Base-by-base conservation (phyloP, 768 basidiomycete genomes). In the Podaxis sp. region DNA sequence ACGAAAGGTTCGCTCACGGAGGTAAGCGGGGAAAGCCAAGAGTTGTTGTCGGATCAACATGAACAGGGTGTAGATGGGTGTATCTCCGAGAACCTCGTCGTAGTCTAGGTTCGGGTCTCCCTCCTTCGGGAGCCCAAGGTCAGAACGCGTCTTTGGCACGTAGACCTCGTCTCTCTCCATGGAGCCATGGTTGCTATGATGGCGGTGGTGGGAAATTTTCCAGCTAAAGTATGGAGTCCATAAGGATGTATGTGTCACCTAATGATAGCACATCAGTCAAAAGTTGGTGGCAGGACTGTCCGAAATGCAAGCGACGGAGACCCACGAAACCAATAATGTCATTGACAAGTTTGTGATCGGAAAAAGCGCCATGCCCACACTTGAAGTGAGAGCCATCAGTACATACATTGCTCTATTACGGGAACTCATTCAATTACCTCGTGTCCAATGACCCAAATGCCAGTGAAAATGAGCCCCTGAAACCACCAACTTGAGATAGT, bases 351-450 rank as follows among this genome's bases (percentile, higher is more conserved):
- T 73, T 76, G 68, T 79, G 66, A 61, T 79, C 73, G 10, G 82
- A 84, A 68, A 84, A 84, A 4, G 82, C 82, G 13, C 80, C 79
- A 66, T 85, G 83, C 9, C 83, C 83, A 64, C 82, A 83, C 81
- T 83, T 58, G 28, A 40, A 55, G n/a, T 40, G 28, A 61, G 25
- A 63, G 28, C 57, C 23, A 58, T 57, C 35, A 52, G 21, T 27
- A 7, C 44, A 46, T 52, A 48, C n/a, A 36, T 28, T 11, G 50
- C 4, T 55, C 55, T 55, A 7, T 18, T 32, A 18, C 42, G 38
- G 21, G 27, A 27, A 53, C 23, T 7, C 25, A 52, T 55, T 35
- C 18, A 56, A 69, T 25, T 56, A 81, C 82, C 69, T 85, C 83
- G 61, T 85, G 83, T 18, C 83, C 83, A 47, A 85, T 82, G 32